A percentile compares a stretch with the other conserved stretches of the same genome.
These are phyloP conservation scores for Mortierella alpina DNA, from an alignment of 192 early-diverging fungal species.

Conservation along the genomic window DNA sequence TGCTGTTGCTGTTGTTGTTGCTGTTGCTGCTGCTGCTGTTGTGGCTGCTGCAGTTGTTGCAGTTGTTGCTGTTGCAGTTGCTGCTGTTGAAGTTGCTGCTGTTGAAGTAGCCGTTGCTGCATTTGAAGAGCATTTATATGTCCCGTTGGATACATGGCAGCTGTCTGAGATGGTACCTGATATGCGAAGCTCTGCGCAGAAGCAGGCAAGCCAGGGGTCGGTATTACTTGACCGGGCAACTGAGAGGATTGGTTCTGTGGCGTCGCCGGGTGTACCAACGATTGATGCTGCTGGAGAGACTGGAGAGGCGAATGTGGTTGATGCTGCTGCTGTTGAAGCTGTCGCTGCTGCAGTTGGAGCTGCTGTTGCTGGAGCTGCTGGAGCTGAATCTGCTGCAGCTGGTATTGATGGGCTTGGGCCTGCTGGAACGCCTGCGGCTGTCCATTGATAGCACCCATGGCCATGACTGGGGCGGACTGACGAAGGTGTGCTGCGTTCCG, in stretches of 20 bases:
- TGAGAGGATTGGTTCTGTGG: background rate
- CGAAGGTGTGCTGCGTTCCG: background rate
- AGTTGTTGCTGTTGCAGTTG: slow-evolving; percentile 35
- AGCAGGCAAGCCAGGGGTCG: background rate
- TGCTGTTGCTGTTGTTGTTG: slow-evolving; percentile 24
- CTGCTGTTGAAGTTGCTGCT: slow-evolving; percentile 20
- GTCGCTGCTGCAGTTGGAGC: background rate
- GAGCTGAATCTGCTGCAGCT: slow-evolving; percentile 3
- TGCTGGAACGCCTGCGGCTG: slow-evolving; percentile 14
- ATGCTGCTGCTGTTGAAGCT: slow-evolving; percentile 8
- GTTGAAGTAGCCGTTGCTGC: slow-evolving; percentile 17
- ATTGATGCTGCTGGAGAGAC: background rate
- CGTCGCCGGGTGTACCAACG: background rate
- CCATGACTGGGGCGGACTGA: background rate
- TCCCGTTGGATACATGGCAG: slow-evolving; percentile 5
- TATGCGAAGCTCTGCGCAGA: slow-evolving; percentile 1
- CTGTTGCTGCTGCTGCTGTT: slow-evolving; percentile 6
- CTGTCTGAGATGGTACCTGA: slow-evolving; percentile 4
- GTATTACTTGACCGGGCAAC: background rate
- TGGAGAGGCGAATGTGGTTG: background rate
- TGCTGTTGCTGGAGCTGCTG: slow-evolving; percentile 4
- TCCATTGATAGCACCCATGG: background rate
- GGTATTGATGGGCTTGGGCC: slow-evolving; percentile 5
- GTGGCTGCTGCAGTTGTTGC: background rate
- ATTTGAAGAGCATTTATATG: background rate